Base-by-base conservation (phyloP, 2,329 filamentous ascomycete species). In the Seiridium unicorne region DNA sequence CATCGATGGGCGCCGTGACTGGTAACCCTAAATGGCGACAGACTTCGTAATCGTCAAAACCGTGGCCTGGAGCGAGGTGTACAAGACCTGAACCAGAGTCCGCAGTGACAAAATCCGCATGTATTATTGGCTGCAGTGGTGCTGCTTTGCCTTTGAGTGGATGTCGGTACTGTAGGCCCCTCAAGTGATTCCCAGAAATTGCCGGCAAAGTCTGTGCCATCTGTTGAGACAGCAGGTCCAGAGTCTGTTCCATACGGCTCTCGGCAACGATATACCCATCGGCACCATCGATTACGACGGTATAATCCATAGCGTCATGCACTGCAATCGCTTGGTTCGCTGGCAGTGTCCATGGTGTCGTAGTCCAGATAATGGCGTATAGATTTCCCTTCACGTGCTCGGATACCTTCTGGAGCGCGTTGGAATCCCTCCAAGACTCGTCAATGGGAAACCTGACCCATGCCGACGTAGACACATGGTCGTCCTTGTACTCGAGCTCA, bases 31-130 rank as follows among this genome's bases (percentile, higher is more conserved):
- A 80, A 32, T 83, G 75, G 53, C 84, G 83, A 72, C 93, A 97
- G 4, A 89, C 86, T 62, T 94, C 87, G 71, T 98, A 99, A 72
- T 99, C 95, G 44, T 99, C 95, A 81, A 97, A 95, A 49, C 95
- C 95, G 71, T 99, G 95, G 3, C 95, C 95, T 5, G 95, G 94
- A 2, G 95, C 95, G 64, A 93, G 83, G 72, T 99, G 95, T 38
- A 99, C 95, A n/a, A 99, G 80, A 9, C 95, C 95, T 32, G 94
- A 93, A 55, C 95, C 95, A n/a, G 94, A 96, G 34, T 90, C 87
- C 1, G 90, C 87, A 2, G 93, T 92, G 10, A 99, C 95, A 70
- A 97, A 98, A 61, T 92, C 88, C 3, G 92, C 95, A 64, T 91
- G 86, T 51, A 98, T 84, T 35, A 99, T 81, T 1, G 87, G 87